Evolutionary conservation across 2,329 filamentous ascomycete species (phyloP).

Genomic region (Neonectria sp.): DNA sequence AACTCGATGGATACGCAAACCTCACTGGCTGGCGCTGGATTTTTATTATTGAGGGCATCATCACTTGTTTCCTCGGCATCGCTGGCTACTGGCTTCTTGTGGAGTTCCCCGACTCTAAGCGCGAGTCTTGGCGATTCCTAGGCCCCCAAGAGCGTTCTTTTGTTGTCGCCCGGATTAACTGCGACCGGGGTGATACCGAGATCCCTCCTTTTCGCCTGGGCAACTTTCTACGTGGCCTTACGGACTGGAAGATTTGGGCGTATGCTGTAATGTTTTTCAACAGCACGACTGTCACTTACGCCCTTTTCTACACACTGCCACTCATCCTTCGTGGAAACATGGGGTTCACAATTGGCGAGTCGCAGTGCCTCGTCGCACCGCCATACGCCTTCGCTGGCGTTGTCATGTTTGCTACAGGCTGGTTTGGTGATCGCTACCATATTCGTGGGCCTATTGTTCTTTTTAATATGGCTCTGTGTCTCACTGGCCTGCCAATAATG

Average conservation of each 20-base stretch:
- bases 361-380: slow-evolving; percentile 43
- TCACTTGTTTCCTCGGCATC: slow-evolving; percentile 69
- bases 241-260: no score
- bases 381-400: slow-evolving; percentile 43
- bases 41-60: slow-evolving; percentile 68
- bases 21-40: slow-evolving; percentile 79
- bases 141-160: slow-evolving; percentile 64
- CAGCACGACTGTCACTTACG: slow-evolving; percentile 32
- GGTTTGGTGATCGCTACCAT: slow-evolving; percentile 40
- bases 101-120: slow-evolving; percentile 73
- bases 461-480: slow-evolving; percentile 29
- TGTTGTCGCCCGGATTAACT: slow-evolving; percentile 68
- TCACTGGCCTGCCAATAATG: slow-evolving; percentile 32
- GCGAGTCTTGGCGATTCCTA: slow-evolving; percentile 68
- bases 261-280: no score
- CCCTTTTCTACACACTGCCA: slow-evolving; percentile 42
- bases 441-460: slow-evolving; percentile 40
- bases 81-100: slow-evolving; percentile 71
- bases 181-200: slow-evolving; percentile 63
- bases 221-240: no score
- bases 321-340: slow-evolving; percentile 40
- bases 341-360: slow-evolving; percentile 34
- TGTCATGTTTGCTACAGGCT: slow-evolving; percentile 36
- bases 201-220: no score
- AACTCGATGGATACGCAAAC: slow-evolving; percentile 67